Percentiles rank a stretch among this genome's conserved stretches.
Conservation (phyloP, 352 stramenopile genomes). For the Phytophthora chlamydospora region DNA sequence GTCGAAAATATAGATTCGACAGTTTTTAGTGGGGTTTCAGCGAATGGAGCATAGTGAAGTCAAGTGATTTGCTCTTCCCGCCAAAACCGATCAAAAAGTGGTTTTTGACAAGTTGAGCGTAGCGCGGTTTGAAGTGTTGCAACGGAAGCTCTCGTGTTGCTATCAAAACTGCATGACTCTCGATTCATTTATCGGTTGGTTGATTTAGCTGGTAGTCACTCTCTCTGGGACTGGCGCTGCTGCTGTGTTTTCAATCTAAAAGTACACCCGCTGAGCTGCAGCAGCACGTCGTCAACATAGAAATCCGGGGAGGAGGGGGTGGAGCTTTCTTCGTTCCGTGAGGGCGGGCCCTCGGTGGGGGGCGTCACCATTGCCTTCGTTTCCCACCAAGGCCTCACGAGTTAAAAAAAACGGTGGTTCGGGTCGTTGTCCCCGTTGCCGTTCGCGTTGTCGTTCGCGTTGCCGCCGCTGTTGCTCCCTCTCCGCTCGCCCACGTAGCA, state of each 20-base stretch:
- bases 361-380: constrained; percentile 40
- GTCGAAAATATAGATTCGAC: constrained; percentile 13
- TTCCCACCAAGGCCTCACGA: constrained; percentile 43
- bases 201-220: constrained; percentile 34
- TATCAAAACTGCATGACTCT: constrained; percentile 39
- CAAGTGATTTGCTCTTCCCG: constrained; percentile 22
- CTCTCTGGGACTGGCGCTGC: constrained; percentile 25
- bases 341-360: constrained; percentile 42
- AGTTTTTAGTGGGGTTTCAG: constrained; percentile 20
- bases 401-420: constrained; percentile 64
- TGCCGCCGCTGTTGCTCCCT: constrained; percentile 31
- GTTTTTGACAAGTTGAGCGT: background rate
- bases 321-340: constrained; percentile 39
- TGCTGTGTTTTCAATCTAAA: constrained; percentile 38
- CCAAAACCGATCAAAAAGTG: constrained; percentile 11
- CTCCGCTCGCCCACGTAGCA: constrained; percentile 43
- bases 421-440: constrained; percentile 21
- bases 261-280: constrained; percentile 45
- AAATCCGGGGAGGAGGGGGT: constrained; percentile 32
- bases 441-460: background rate
- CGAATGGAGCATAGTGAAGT: constrained; percentile 23
- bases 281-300: constrained; percentile 40
- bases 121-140: background rate
- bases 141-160: background rate
- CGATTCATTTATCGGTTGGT: constrained; percentile 36